Evolutionary conservation across 176 grass and related monocot species (phyloP).

Genomic region (Oryza coarctata): DNA sequence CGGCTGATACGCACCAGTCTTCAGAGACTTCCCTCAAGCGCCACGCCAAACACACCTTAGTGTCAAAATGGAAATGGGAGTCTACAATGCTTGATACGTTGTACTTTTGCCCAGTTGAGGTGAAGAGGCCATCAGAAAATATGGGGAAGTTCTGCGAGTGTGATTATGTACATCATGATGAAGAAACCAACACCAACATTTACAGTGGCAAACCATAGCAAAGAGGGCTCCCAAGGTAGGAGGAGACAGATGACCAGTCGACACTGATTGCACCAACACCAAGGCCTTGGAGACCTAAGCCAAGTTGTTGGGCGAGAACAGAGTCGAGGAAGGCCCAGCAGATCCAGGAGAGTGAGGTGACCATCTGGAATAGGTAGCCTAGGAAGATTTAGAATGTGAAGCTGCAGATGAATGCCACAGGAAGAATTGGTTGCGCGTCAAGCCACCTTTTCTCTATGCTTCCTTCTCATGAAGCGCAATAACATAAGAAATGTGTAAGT

Average conservation of each 20-base stretch:
- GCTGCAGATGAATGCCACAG: conserved; percentile 71
- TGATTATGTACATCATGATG: conserved; percentile 69
- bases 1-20: too few species aligned
- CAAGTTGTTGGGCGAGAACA: conserved; percentile 77
- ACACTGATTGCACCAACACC: conserved; percentile 73
- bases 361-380: conserved; percentile 90
- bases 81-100: conserved; percentile 80
- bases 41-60: too few species aligned
- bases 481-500: neutral
- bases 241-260: conserved; percentile 78
- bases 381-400: conserved; percentile 83
- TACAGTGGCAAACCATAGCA: conserved; percentile 93
- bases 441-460: conserved; percentile 45
- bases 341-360: conserved; percentile 92
- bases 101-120: conserved; percentile 49
- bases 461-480: conserved; percentile 80
- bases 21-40: too few species aligned
- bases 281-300: conserved; percentile 69
- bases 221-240: conserved; percentile 89
- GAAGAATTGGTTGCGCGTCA: conserved; percentile 93
- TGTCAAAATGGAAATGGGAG: conserved; percentile 70
- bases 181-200: conserved; percentile 79
- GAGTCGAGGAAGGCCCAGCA: conserved; percentile 80
- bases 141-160: conserved; percentile 79
- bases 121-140: conserved; percentile 84